Percentiles rank a stretch among this genome's conserved stretches.
These are phyloP conservation scores for Aspergillus homomorphus DNA, from an alignment of 495 filamentous ascomycete species.

Conservation along the genomic window DNA sequence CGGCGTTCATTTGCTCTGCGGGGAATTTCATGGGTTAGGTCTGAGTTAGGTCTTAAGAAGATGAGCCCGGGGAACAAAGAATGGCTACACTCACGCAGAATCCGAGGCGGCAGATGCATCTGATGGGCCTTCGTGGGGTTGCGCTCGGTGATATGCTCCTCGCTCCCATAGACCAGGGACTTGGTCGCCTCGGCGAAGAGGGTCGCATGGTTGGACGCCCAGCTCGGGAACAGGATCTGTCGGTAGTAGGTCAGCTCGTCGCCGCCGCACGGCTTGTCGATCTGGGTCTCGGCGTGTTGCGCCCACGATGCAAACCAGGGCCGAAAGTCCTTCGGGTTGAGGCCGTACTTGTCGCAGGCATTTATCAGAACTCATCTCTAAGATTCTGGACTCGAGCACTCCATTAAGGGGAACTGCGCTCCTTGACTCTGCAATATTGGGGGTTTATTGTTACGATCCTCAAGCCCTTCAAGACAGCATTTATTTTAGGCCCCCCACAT, in stretches of 20 bases:
- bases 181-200: neutral
- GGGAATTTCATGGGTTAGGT: no score
- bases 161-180: neutral
- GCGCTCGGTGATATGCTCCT: neutral
- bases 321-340: neutral
- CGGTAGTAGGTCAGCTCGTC: neutral
- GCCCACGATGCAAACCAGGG: neutral
- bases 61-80: neutral
- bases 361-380: no score
- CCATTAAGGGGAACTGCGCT: no score
- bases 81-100: neutral
- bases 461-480: no score
- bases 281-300: neutral
- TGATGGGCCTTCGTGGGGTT: neutral
- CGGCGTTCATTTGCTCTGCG: slow-evolving; percentile 10
- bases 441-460: no score
- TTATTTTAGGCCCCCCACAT: no score
- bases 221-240: neutral
- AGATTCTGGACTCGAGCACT: no score
- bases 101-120: slow-evolving; percentile 2
- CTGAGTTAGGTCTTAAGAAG: neutral
- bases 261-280: no score
- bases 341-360: slow-evolving; percentile 3
- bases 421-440: no score
- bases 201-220: neutral